A percentile compares a stretch with the other conserved stretches of the same genome.
Conservation (phyloP, 23 red algal genomes). For the Gracilaria vermiculophylla region DNA sequence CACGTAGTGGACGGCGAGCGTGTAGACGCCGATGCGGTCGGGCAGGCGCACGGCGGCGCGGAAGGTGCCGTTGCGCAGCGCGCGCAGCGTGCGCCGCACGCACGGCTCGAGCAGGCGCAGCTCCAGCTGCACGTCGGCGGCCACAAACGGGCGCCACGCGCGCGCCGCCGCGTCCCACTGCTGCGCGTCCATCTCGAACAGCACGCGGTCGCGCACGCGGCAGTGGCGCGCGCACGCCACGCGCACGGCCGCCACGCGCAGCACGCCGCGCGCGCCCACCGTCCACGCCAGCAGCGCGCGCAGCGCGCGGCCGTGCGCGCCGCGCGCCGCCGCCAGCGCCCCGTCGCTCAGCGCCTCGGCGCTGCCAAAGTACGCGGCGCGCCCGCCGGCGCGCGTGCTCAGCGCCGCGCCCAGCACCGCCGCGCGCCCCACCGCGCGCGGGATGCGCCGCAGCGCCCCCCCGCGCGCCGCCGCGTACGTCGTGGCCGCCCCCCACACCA, state of each 20-base stretch:
- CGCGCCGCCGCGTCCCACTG: constrained; percentile 58
- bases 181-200: constrained; percentile 71
- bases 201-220: constrained; percentile 74
- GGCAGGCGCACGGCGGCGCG: constrained; percentile 68
- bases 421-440: constrained; percentile 52
- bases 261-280: constrained; percentile 55
- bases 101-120: constrained; percentile 92
- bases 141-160: constrained; percentile 62
- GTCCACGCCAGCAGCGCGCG: constrained; percentile 63
- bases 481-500: constrained; percentile 78
- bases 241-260: constrained; percentile 33
- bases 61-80: constrained; percentile 29
- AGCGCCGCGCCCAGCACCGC: constrained; percentile 74
- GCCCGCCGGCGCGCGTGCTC: constrained; percentile 22
- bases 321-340: constrained; percentile 15
- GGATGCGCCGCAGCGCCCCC: constrained; percentile 4
- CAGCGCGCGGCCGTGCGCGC: constrained; percentile 26
- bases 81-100: constrained; percentile 30
- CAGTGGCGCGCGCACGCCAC: constrained; percentile 35
- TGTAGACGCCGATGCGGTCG: constrained; percentile 84
- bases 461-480: constrained; percentile 28
- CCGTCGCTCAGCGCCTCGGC: constrained; percentile 53
- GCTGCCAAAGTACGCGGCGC: constrained; percentile 61
- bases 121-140: constrained; percentile 87
- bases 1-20: constrained; percentile 82